These are phyloP conservation scores for Phaffomyces thermotolerans DNA, from an alignment of 805 yeast genomes.

Conservation along the genomic window DNA sequence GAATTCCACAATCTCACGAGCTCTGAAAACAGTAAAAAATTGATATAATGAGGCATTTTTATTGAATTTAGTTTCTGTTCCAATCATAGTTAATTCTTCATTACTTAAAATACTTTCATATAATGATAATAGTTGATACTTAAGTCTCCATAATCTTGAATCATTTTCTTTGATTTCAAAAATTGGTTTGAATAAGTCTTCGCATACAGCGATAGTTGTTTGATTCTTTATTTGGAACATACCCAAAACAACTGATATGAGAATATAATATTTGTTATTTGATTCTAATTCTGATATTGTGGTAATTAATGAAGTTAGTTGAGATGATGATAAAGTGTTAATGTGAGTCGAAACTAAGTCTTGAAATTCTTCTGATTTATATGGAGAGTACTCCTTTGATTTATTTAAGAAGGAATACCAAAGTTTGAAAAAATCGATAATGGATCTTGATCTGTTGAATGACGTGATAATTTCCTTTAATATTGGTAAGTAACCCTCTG, in stretches of 20 bases:
- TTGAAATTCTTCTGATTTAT: constrained; percentile 25
- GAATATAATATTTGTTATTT: constrained; percentile 15
- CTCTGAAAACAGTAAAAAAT: constrained; percentile 39
- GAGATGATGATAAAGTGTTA: constrained; percentile 39
- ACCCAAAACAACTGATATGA: constrained; percentile 34
- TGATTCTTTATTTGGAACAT: constrained; percentile 29
- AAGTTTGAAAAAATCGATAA: constrained; percentile 37
- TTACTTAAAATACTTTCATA: constrained; percentile 32
- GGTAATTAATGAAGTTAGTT: constrained; percentile 27
- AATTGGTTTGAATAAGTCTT: constrained; percentile 19
- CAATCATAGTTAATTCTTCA: constrained; percentile 16
- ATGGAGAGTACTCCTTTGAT: constrained; percentile 4
- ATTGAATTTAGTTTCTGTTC: constrained; percentile 2
- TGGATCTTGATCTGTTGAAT: constrained; percentile 51
- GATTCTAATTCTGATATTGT: constrained; percentile 13
- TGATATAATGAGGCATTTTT: constrained; percentile 3
- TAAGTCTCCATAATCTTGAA: constrained; percentile 35
- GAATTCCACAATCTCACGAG: constrained; percentile 37
- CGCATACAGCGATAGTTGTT: constrained; percentile 19
- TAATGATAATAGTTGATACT: constrained; percentile 40
- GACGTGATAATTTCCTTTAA: constrained; percentile 36
- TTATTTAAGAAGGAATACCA: constrained; percentile 30
- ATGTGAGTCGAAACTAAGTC: constrained; percentile 34
- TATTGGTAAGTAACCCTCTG: constrained; percentile 9
- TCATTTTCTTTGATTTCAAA: constrained; percentile 14